Conservation (phyloP, 2,329 filamentous ascomycete species). For the Alternaria ethzedia region DNA sequence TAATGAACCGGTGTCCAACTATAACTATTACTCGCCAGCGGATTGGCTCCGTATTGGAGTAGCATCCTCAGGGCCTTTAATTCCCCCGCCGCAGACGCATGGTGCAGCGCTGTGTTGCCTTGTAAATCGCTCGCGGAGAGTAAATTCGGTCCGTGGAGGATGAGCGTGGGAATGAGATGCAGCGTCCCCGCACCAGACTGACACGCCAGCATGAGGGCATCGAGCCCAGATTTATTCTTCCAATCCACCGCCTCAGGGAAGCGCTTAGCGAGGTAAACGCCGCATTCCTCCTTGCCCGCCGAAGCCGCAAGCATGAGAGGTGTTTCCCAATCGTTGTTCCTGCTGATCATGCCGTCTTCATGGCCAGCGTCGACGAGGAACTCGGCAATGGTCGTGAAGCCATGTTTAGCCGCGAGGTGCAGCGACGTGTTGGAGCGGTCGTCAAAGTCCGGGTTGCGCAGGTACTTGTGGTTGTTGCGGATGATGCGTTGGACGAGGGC, state of each 20-base stretch:
- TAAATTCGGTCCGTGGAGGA: conserved; percentile 39
- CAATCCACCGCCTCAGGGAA: conserved; percentile 69
- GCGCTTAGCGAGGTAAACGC: conserved; percentile 70
- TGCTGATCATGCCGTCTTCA: conserved; percentile 68
- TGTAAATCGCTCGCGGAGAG: conserved; percentile 62
- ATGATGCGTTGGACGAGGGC: conserved; percentile 79
- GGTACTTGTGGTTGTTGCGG: conserved; percentile 69
- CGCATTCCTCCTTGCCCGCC: conserved; percentile 74
- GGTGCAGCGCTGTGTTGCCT: conserved; percentile 88
- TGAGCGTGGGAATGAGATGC: conserved; percentile 51
- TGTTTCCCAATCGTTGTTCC: conserved; percentile 82
- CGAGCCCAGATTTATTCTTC: conserved; percentile 70
- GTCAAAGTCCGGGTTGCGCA: conserved; percentile 80
- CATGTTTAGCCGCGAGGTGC: conserved; percentile 78
- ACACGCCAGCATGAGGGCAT: conserved; percentile 61
- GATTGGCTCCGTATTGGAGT: conserved; percentile 78
- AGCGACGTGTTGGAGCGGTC: conserved; percentile 82
- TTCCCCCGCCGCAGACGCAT: conserved; percentile 82
- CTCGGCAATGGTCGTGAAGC: conserved; percentile 71
- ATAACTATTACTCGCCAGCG: conserved; percentile 73
- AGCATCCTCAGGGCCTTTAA: conserved; percentile 78
- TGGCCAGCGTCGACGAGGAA: conserved; percentile 77
- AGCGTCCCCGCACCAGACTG: conserved; percentile 49
- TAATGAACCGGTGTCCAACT: conserved; percentile 87
- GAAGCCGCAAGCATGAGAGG: conserved; percentile 79